These are phyloP conservation scores for Scheffersomyces lignicola DNA, from an alignment of 1,139 yeast species.

Conservation along the genomic window DNA sequence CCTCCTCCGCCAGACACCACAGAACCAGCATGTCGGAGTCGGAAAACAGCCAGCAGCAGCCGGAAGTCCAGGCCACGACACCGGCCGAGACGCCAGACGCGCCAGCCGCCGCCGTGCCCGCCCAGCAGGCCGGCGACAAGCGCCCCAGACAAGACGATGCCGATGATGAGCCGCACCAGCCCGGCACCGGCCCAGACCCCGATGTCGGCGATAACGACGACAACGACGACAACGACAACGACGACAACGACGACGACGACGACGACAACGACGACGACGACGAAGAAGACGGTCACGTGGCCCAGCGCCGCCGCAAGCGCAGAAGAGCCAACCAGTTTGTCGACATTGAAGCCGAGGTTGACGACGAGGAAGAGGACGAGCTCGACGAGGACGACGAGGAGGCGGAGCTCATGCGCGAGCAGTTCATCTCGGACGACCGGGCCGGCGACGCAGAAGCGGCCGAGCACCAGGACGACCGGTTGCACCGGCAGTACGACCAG, in stretches of 20 bases:
- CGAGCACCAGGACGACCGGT: conserved; percentile 58
- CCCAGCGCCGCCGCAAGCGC: conserved; percentile 57
- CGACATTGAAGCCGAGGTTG: conserved; percentile 99
- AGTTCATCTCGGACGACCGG: conserved; percentile 75
- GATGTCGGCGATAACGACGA: conserved; percentile 5
- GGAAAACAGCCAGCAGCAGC: too few relatives aligned
- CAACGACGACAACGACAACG: conserved; percentile 22
- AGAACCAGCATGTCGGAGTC: too few relatives aligned
- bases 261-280: conserved; percentile 62
- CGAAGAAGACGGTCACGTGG: conserved; percentile 46
- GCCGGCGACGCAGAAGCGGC: conserved; percentile 45
- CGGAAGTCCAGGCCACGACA: too few relatives aligned
- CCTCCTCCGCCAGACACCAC: too few relatives aligned
- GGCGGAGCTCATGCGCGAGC: conserved; percentile 83
- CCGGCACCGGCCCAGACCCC: too few relatives aligned
- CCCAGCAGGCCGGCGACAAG: conserved; percentile 7
- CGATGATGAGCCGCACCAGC: conserved; percentile 2
- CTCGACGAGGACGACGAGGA: conserved; percentile 87
- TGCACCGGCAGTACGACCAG: conserved; percentile 90
- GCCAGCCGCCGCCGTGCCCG: conserved; percentile 6
- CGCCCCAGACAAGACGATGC: conserved; percentile 7
- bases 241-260: conserved; percentile 55
- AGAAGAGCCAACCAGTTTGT: conserved; percentile 85
- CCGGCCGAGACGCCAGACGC: too few relatives aligned
- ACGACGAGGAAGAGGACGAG: conserved; percentile 95